A percentile compares a stretch with the other conserved stretches of the same genome.
Evolutionary conservation across 257 asterid genomes (phyloP).

Genomic region (Plantago ovata): DNA sequence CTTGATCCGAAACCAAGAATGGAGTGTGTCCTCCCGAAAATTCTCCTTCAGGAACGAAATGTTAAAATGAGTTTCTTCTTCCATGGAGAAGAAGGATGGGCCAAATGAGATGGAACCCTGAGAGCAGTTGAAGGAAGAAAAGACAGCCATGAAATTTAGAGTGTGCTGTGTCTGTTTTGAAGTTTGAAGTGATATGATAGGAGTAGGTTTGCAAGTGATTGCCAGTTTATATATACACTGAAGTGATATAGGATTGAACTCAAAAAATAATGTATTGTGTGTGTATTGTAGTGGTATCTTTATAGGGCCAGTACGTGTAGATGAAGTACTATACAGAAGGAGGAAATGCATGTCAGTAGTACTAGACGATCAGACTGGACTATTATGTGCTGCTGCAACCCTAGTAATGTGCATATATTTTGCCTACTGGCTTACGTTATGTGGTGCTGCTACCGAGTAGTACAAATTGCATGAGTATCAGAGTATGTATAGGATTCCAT

Average conservation of each 20-base stretch:
- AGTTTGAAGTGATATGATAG: constrained; percentile 21
- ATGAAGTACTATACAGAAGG: constrained; percentile 18
- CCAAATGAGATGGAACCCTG: constrained; percentile 6
- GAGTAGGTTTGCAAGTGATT: constrained; percentile 6
- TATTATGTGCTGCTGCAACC: no score
- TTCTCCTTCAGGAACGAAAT: not conserved
- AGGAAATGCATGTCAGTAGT: constrained; percentile 13
- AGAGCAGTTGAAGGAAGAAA: constrained; percentile 26
- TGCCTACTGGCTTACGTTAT: constrained; percentile 38
- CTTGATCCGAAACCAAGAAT: constrained; percentile 1
- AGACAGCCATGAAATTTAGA: constrained; percentile 28
- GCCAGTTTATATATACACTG: constrained; percentile 35
- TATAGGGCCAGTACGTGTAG: no score
- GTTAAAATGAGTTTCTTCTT: not conserved
- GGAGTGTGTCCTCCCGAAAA: no score
- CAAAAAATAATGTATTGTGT: constrained; percentile 10
- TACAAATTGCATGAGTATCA: no score
- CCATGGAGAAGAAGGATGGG: constrained; percentile 2
- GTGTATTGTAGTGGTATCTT: no score
- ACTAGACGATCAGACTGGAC: constrained; percentile 25
- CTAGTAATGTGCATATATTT: constrained; percentile 27
- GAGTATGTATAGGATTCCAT: no score
- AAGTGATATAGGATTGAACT: no score
- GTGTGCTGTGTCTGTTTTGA: no score
- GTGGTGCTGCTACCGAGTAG: not conserved